Percentiles rank a stretch among this genome's conserved stretches.
These are phyloP conservation scores for Cnidoscolus chayamansa DNA, from an alignment of 441 rosid genomes.

Conservation along the genomic window DNA sequence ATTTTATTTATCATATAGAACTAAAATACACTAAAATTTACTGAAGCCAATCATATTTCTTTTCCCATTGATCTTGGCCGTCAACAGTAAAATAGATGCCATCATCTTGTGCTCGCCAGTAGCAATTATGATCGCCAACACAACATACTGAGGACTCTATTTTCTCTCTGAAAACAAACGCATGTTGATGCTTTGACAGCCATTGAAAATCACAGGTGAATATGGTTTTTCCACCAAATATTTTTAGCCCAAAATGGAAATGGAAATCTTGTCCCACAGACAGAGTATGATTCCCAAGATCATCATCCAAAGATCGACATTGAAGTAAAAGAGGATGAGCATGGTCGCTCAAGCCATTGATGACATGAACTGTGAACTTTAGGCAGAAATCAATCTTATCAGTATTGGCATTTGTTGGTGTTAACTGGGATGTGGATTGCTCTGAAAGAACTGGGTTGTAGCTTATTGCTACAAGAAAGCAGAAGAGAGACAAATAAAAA, in stretches of 20 bases:
- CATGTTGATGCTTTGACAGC: neutral
- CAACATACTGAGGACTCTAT: neutral
- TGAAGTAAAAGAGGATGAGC: neutral
- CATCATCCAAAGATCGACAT: neutral
- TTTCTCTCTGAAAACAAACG: neutral
- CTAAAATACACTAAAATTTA: too few species aligned
- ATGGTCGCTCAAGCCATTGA: neutral
- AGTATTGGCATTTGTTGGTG: neutral
- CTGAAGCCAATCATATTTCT: neutral
- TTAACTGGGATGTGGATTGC: too few species aligned
- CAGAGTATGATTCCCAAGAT: neutral
- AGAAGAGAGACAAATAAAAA: neutral
- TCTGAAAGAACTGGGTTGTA: neutral
- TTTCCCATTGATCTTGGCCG: neutral
- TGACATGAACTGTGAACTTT: neutral
- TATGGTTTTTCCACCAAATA: neutral
- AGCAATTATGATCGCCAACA: neutral
- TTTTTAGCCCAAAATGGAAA: neutral
- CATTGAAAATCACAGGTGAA: neutral
- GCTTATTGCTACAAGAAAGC: neutral
- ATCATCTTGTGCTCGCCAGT: conserved; percentile 12
- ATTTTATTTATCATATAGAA: too few species aligned
- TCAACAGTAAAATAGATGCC: neutral
- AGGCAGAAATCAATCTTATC: neutral
- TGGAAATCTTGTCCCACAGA: neutral